A percentile compares a stretch with the other conserved stretches of the same genome.
Conservation (phyloP, 495 filamentous ascomycete species). For the Aspergillus cavernicola region DNA sequence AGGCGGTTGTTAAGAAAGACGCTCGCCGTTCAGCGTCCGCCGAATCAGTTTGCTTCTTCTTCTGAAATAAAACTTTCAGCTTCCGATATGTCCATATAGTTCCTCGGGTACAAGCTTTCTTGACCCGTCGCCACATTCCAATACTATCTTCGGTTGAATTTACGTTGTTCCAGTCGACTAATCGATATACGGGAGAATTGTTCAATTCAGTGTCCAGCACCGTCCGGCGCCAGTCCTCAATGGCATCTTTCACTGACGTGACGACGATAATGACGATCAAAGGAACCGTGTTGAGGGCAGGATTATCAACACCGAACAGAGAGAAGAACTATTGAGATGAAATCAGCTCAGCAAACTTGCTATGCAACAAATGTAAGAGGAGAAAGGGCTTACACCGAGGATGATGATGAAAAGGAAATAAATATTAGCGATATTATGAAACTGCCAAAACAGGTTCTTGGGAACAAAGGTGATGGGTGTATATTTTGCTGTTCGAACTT, state of each 20-base stretch:
- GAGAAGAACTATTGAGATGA: slow-evolving; percentile 72
- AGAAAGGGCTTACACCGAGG: slow-evolving; percentile 59
- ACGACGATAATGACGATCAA: slow-evolving; percentile 92
- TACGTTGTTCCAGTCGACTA: slow-evolving; percentile 87
- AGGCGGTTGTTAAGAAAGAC: slow-evolving; percentile 61
- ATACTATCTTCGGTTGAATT: slow-evolving; percentile 87
- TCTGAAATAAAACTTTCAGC: slow-evolving; percentile 39
- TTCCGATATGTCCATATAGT: slow-evolving; percentile 56
- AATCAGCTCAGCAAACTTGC: slow-evolving; percentile 2
- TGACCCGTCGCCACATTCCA: slow-evolving; percentile 80
- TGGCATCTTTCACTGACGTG: slow-evolving; percentile 92
- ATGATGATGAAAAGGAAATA: slow-evolving; percentile 98
- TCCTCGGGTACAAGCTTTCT: slow-evolving; percentile 76
- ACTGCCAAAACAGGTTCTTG: slow-evolving; percentile 95
- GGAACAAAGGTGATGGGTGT: slow-evolving; percentile 95
- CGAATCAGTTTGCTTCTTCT: slow-evolving; percentile 36
- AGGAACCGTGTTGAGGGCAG: slow-evolving; percentile 84
- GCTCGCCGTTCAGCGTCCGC: slow-evolving; percentile 48
- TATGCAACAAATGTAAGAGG: background rate
- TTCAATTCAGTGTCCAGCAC: slow-evolving; percentile 92
- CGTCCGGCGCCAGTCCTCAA: slow-evolving; percentile 94
- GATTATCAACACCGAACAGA: slow-evolving; percentile 91
- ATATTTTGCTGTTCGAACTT: slow-evolving; percentile 97
- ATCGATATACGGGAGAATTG: slow-evolving; percentile 88
- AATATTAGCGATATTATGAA: slow-evolving; percentile 97